These are phyloP conservation scores for Prillingera fragicola DNA, from an alignment of 1,284 basidiomycete genomes.

Conservation along the genomic window DNA sequence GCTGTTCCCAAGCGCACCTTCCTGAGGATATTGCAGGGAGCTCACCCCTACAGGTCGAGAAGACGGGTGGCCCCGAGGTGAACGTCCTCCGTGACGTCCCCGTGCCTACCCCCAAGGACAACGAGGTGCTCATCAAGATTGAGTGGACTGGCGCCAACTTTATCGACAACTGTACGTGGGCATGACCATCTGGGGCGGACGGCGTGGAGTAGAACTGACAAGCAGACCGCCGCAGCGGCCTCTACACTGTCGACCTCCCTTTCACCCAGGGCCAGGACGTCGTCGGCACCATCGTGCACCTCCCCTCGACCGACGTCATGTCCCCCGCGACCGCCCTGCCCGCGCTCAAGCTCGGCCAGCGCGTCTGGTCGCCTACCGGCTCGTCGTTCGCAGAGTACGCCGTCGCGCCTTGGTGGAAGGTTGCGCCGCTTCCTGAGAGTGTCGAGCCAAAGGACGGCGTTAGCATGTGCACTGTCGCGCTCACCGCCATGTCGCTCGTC, in stretches of 20 bases:
- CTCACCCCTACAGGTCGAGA: constrained; percentile 46
- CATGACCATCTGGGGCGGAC: no score
- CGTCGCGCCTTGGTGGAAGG: constrained; percentile 59
- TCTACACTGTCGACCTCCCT: constrained; percentile 59
- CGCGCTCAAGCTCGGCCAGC: constrained; percentile 49
- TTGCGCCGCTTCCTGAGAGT: constrained; percentile 51
- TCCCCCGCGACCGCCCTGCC: constrained; percentile 47
- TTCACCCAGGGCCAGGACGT: constrained; percentile 72
- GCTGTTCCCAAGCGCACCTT: background rate
- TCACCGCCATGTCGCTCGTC: constrained; percentile 74
- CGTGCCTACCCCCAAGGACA: constrained; percentile 59
- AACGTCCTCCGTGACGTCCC: constrained; percentile 54
- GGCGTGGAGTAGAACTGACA: constrained; percentile 6
- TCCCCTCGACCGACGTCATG: constrained; percentile 54
- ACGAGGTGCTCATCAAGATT: constrained; percentile 75
- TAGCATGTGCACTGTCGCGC: constrained; percentile 64
- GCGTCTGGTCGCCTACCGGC: constrained; percentile 53
- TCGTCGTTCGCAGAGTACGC: constrained; percentile 71
- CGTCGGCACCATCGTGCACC: constrained; percentile 65
- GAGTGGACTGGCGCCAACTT: constrained; percentile 68
- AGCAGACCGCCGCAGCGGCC: constrained; percentile 46
- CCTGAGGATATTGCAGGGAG: background rate
- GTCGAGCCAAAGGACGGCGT: constrained; percentile 64
- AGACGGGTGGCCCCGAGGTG: constrained; percentile 70
- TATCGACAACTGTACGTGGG: constrained; percentile 50